These are phyloP conservation scores for Begonia loranthoides DNA, from an alignment of 306 rosid genomes.

Conservation along the genomic window DNA sequence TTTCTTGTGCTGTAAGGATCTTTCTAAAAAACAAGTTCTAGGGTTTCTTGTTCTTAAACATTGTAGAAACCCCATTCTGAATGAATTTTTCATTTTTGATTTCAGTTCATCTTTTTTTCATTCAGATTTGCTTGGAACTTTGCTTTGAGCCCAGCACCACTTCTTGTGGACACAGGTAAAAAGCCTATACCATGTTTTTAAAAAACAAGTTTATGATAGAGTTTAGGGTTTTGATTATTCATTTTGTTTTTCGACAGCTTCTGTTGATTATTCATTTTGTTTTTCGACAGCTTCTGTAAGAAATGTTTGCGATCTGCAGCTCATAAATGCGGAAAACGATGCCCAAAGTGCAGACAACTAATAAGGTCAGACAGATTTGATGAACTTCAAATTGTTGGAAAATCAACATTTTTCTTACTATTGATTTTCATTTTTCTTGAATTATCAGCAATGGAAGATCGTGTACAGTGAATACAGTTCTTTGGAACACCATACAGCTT, in stretches of 20 bases:
- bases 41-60: too few relatives aligned
- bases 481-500: neutral
- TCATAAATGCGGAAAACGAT: slow-evolving; percentile 81
- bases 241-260: neutral
- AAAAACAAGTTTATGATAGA: neutral
- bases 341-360: slow-evolving; percentile 90
- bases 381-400: too few relatives aligned
- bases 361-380: slow-evolving; percentile 31
- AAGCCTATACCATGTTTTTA: neutral
- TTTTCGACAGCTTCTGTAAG: slow-evolving; percentile 58
- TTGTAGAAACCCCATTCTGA: too few relatives aligned
- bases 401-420: too few relatives aligned
- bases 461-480: neutral
- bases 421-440: too few relatives aligned
- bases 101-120: slow-evolving; percentile 6
- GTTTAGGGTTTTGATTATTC: neutral
- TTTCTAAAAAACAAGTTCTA: neutral
- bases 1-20: slow-evolving; percentile 78
- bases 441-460: neutral
- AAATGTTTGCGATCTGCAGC: slow-evolving; percentile 80
- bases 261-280: slow-evolving; percentile 8
- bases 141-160: slow-evolving; percentile 96
- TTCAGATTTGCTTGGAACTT: slow-evolving; percentile 85
- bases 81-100: neutral
- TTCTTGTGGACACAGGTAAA: slow-evolving; percentile 96